Percentiles rank a stretch among this genome's conserved stretches.
phyloP scores from a whole-genome alignment of 768 basidiomycete genomes.

The Tubosaeta sp. region DNA sequence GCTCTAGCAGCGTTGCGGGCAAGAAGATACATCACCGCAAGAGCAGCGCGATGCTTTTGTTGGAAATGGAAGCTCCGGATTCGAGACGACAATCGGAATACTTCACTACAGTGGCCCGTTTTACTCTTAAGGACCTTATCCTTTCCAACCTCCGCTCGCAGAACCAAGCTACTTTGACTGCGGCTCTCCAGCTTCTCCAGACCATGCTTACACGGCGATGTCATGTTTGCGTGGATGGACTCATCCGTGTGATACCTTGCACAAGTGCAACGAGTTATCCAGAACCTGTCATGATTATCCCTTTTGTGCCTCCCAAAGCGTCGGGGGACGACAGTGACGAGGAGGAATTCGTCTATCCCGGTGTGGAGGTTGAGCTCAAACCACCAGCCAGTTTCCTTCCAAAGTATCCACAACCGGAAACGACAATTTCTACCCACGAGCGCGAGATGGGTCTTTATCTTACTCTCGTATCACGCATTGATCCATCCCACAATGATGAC shows the following conservation, averaged over 20 bases:
- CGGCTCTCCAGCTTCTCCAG: slow-evolving; percentile 78
- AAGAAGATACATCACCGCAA: slow-evolving; percentile 59
- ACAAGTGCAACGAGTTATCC: slow-evolving; percentile 72
- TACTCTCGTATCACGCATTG: slow-evolving; percentile 70
- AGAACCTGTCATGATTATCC: slow-evolving; percentile 43
- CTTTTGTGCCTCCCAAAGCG: slow-evolving; percentile 16
- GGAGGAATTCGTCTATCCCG: slow-evolving; percentile 43
- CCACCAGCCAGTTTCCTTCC: slow-evolving; percentile 22
- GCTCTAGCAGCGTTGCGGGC: slow-evolving; percentile 27
- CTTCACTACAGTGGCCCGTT: slow-evolving; percentile 82
- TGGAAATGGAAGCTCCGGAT: slow-evolving; percentile 79
- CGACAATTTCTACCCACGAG: slow-evolving; percentile 76
- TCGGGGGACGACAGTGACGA: slow-evolving; percentile 48
- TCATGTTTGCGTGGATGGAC: slow-evolving; percentile 54
- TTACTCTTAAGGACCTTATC: slow-evolving; percentile 88
- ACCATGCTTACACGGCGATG: slow-evolving; percentile 72
- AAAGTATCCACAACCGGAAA: slow-evolving; percentile 59
- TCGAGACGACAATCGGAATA: slow-evolving; percentile 72
- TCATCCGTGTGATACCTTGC: slow-evolving; percentile 69
- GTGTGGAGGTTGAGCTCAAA: slow-evolving; percentile 19
- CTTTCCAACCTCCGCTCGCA: slow-evolving; percentile 71
- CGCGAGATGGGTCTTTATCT: slow-evolving; percentile 82
- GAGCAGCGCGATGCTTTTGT: slow-evolving; percentile 87
- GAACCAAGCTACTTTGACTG: slow-evolving; percentile 59
- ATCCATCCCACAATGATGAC: slow-evolving; percentile 64